These are phyloP conservation scores for Lasiosphaeris hirsuta DNA, from an alignment of 495 filamentous ascomycete species.

Conservation along the genomic window DNA sequence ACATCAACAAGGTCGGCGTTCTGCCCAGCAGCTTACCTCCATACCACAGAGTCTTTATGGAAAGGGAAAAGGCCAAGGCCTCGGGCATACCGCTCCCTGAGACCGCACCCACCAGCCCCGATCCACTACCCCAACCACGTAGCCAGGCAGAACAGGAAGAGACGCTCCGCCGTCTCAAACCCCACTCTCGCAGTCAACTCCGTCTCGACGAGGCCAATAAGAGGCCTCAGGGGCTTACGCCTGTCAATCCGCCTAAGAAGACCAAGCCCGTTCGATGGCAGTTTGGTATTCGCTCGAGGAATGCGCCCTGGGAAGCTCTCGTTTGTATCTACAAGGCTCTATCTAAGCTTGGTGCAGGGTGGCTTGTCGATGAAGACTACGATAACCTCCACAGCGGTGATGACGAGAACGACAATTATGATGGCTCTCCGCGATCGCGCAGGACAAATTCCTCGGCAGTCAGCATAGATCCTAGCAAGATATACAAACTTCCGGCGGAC, in stretches of 20 bases:
- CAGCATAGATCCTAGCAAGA: conserved; percentile 33
- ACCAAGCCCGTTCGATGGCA: conserved; percentile 81
- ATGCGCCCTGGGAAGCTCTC: conserved; percentile 89
- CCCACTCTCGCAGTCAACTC: conserved; percentile 61
- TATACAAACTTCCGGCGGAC: conserved; percentile 80
- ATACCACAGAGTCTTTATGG: conserved; percentile 88
- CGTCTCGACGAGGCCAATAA: conserved; percentile 60
- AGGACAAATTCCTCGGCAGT: conserved; percentile 14
- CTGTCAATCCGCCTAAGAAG: conserved; percentile 60
- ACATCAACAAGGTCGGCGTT: conserved; percentile 80
- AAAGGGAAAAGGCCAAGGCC: conserved; percentile 54
- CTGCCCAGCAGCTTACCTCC: conserved; percentile 84
- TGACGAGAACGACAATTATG: conserved; percentile 20
- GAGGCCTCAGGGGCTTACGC: conserved; percentile 63
- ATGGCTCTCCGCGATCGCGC: conserved; percentile 15
- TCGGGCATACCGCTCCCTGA: conserved; percentile 35
- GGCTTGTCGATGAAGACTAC: conserved; percentile 63
- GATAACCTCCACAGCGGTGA: conserved; percentile 36
- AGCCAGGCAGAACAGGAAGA: conserved; percentile 73
- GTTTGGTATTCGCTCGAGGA: conserved; percentile 91
- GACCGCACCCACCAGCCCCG: conserved; percentile 40
- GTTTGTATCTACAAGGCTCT: conserved; percentile 91
- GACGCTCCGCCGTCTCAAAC: conserved; percentile 71
- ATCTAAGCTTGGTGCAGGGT: conserved; percentile 78
- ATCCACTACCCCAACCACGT: conserved; percentile 49